These are phyloP conservation scores for Durio zibethinus DNA, from an alignment of 345 rosid species.

Conservation along the genomic window DNA sequence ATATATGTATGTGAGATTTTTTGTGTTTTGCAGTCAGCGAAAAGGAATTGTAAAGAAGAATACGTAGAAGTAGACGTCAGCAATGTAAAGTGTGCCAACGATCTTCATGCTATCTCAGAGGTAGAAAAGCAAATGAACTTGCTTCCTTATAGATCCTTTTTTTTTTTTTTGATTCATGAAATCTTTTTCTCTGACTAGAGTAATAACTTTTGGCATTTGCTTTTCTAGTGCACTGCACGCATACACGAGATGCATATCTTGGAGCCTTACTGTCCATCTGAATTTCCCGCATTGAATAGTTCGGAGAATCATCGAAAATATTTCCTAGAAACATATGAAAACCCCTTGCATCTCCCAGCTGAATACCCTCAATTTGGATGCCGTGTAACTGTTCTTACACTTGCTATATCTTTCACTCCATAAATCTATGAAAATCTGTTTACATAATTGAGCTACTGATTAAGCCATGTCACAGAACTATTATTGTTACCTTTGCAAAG, in stretches of 20 bases:
- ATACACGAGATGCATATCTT: slow-evolving; percentile 21
- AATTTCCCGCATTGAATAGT: background rate
- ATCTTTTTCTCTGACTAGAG: background rate
- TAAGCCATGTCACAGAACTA: slow-evolving; percentile 21
- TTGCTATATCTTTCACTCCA: background rate
- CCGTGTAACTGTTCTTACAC: slow-evolving; percentile 20
- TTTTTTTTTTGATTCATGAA: background rate
- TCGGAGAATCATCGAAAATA: slow-evolving; percentile 1
- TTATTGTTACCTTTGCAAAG: slow-evolving; percentile 16
- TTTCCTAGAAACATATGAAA: background rate
- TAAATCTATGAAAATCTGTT: background rate
- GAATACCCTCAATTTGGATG: slow-evolving; percentile 23
- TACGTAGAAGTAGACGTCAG: slow-evolving; percentile 13
- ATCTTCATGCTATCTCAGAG: slow-evolving; percentile 29
- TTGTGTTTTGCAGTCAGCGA: slow-evolving; percentile 21
- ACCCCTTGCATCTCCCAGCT: background rate
- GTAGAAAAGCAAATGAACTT: slow-evolving; percentile 3
- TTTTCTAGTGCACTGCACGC: slow-evolving; percentile 21
- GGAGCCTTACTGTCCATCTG: slow-evolving; percentile 27
- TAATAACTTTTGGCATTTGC: background rate
- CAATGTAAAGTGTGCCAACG: slow-evolving; percentile 19
- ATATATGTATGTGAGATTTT: background rate
- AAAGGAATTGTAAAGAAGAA: slow-evolving; percentile 29
- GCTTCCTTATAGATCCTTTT: background rate
- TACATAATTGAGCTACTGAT: background rate